Base-by-base conservation (phyloP, 169 alveolate genomes). In the Eimeria mitis region DNA sequence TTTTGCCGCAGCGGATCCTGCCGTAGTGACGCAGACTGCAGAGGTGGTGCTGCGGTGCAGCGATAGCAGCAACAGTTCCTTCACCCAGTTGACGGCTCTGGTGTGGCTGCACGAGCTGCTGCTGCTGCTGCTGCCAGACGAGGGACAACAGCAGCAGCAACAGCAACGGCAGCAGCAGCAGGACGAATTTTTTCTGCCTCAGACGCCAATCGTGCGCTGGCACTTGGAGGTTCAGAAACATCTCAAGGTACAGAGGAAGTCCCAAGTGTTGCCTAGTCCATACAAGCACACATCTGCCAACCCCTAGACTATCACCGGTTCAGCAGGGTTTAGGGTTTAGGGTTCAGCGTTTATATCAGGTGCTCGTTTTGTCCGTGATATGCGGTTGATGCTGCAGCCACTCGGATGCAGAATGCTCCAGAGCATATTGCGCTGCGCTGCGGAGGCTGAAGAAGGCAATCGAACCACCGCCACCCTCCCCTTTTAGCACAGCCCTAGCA, bases 101-200 rank as follows among this genome's bases (percentile, higher is more conserved):
- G 95, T 89, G 42, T 95, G 97, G 97, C 91, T 95, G 47, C 90
- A 87, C 34, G 94, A 79, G 88, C 78, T 76, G 63, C 95, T 85
- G 31, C 87, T 71, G 83, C 91, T 87, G 59, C 76, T 81, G 52
- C 88, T 78, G 61, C 97, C 81, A 52, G 89, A 89, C 59, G 84
- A 47, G 54, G 73, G 54, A 42, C 94, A 49, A 85, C 97, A 59
- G 28, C 91, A 63, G 68, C 89, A 34, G 73, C 75, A 16, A 34
- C 84, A 8, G 31, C 61, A 16, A 34, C 73, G 4, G 31, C 71
- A 6, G 71, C 89, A 76, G 73, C 89, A 31, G 89, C 76, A 70
- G 75, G 65, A 85, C 34, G 95, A 56, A 40, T 68, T 37, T 28
- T 37, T 70, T n/a, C 75, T 56, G 44, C 89, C 79, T 52, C 71